A percentile compares a stretch with the other conserved stretches of the same genome.
phyloP scores from a whole-genome alignment of 257 asterid genomes.

The Coffea canephora region DNA sequence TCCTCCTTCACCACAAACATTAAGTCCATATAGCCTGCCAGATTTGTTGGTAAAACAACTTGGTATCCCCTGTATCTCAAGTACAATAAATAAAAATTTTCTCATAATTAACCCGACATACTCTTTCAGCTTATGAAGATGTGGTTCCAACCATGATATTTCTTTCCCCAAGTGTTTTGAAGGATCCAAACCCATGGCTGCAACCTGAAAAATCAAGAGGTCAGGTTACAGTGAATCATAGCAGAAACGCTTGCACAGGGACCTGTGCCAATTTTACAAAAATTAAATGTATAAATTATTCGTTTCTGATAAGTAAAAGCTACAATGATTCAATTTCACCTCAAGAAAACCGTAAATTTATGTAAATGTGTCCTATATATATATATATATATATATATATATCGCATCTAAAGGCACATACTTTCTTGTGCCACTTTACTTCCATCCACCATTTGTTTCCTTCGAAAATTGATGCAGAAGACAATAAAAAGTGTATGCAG shows the following conservation, averaged over 20 bases:
- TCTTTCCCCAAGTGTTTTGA: slow-evolving; percentile 94
- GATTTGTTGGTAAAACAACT: slow-evolving; percentile 17
- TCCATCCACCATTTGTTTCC: not conserved
- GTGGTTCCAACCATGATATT: slow-evolving; percentile 51
- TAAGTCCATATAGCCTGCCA: slow-evolving; percentile 86
- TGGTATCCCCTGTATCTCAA: slow-evolving; percentile 22
- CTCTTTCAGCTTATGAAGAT: slow-evolving; percentile 93
- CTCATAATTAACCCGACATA: slow-evolving; percentile 40
- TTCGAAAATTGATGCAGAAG: not conserved
- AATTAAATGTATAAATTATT: not conserved
- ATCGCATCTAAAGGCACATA: not conserved
- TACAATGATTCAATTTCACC: not conserved
- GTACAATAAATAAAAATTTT: not conserved
- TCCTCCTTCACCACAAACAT: slow-evolving; percentile 99
- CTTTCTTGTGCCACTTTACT: not conserved
- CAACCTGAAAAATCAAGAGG: slow-evolving; percentile 55
- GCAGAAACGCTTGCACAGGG: not conserved
- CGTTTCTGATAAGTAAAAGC: not conserved
- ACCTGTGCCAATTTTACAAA: not conserved
- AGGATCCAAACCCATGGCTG: slow-evolving; percentile 91
- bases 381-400: too few relatives aligned
- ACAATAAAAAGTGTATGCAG: not conserved
- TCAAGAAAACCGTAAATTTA: not conserved
- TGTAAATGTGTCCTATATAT: not conserved
- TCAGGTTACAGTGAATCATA: not conserved